A percentile compares a stretch with the other conserved stretches of the same genome.
Conservation (phyloP, 495 filamentous ascomycete species). For the Penicillium turbatum region DNA sequence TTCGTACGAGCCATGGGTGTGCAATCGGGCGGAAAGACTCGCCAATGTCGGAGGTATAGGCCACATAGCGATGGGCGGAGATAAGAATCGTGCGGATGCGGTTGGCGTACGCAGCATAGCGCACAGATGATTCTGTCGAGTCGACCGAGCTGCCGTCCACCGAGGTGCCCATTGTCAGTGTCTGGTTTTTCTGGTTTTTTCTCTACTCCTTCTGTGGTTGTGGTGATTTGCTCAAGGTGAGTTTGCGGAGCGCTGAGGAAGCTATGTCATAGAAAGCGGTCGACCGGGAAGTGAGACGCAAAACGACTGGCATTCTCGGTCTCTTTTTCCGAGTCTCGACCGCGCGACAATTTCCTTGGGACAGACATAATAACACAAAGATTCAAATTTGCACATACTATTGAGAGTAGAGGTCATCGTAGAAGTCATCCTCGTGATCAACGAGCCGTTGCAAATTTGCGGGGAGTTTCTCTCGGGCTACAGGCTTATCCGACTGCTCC, state of each 20-base stretch:
- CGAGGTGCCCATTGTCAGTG: constrained; percentile 19
- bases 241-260: neutral
- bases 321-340: neutral
- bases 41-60: constrained; percentile 95
- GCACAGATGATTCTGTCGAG: constrained; percentile 76
- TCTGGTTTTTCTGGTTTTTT: neutral
- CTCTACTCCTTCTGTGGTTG: neutral
- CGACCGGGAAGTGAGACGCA: constrained; percentile 4
- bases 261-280: constrained; percentile 8
- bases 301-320: neutral
- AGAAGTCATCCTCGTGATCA: constrained; percentile 73
- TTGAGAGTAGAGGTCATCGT: constrained; percentile 71
- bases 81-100: constrained; percentile 84
- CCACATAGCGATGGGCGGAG: constrained; percentile 91
- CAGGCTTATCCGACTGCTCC: constrained; percentile 44
- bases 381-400: constrained; percentile 56
- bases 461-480: constrained; percentile 60
- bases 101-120: constrained; percentile 90
- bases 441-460: constrained; percentile 66
- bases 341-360: constrained; percentile 1
- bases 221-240: neutral
- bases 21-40: constrained; percentile 94
- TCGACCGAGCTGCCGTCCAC: constrained; percentile 57
- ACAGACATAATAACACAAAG: neutral
- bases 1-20: constrained; percentile 72